Base-by-base conservation (phyloP, 1,139 yeast species). In the Suhomyces maxii region DNA sequence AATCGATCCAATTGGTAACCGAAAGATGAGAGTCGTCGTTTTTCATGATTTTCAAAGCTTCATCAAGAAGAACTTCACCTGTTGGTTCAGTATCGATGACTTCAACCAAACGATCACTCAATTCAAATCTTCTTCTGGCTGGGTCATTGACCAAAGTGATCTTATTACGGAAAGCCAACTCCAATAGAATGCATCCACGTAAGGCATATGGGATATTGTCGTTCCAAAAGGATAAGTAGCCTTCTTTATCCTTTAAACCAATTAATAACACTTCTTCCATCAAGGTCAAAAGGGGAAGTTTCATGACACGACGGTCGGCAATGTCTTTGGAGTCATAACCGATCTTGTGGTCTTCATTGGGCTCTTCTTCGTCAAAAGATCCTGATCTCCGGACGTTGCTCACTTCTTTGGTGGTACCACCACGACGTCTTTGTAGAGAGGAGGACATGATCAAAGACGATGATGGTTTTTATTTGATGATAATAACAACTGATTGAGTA, bases 161-260 rank as follows among this genome's bases (percentile, higher is more conserved):
- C 61, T 86, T 87, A 48, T 90, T 91, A 58, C 98, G 82, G 61
- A 93, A 82, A 2, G 98, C 96, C 65, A 93, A 77, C 67, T 93
- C 99, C 67, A 93, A 79, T 48, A 93, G 64, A 53, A 93, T 93
- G 64, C 97, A 88, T 10, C 99, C 99, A 58, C 99, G 83, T 51
- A 93, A 78, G 2, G 97, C 97, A 68, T 93, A 95, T 28, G 97
- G 89, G 48, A 93, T 91, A 65, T 89, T 91, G 67, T 93, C 99
- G 65, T 93, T 95, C 99, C 99, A 93, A 68, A 93, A 93, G 23
- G 97, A 89, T 48, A 93, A 76, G 65, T 91, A 90, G 7, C 99
- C 99, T 67, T 93, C 98, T 59, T 87, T 86, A 66, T 93, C 99
- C 63, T 93, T 91, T 54, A 93, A 77, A 2, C 99, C 99, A 71